Conservation (phyloP, 176 grass and related monocot species). For the Tillandsia fasciculata region DNA sequence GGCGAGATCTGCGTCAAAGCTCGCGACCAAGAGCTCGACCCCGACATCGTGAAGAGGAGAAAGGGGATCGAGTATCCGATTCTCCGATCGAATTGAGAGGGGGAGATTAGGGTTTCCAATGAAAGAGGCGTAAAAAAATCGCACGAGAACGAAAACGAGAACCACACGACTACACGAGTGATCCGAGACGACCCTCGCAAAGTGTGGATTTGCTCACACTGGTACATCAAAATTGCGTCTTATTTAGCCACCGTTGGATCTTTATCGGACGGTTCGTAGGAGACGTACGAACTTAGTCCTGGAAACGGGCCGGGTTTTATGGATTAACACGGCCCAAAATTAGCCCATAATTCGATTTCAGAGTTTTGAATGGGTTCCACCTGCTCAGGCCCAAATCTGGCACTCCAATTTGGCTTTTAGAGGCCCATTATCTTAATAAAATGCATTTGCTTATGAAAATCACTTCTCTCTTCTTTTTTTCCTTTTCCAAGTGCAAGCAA, state of each 20-base stretch:
- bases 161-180: not conserved
- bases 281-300: not conserved
- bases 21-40: constrained; percentile 63
- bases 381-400: too few relatives aligned
- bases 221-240: not conserved
- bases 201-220: not conserved
- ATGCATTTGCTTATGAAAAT: too few relatives aligned
- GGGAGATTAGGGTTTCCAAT: not conserved
- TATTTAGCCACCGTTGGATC: not conserved
- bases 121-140: not conserved
- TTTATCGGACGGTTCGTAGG: not conserved
- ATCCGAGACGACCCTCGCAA: not conserved
- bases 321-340: too few relatives aligned
- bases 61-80: not conserved
- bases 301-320: too few relatives aligned
- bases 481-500: too few relatives aligned
- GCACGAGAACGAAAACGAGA: too few relatives aligned
- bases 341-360: too few relatives aligned
- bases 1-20: constrained; percentile 88
- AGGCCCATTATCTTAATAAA: too few relatives aligned
- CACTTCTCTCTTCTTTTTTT: too few relatives aligned
- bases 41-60: constrained; percentile 34
- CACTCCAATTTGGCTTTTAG: too few relatives aligned
- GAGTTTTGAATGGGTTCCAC: too few relatives aligned
- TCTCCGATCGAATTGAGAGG: not conserved